Conservation (phyloP, 805 yeast species). For the Barnettozyma vustinii region DNA sequence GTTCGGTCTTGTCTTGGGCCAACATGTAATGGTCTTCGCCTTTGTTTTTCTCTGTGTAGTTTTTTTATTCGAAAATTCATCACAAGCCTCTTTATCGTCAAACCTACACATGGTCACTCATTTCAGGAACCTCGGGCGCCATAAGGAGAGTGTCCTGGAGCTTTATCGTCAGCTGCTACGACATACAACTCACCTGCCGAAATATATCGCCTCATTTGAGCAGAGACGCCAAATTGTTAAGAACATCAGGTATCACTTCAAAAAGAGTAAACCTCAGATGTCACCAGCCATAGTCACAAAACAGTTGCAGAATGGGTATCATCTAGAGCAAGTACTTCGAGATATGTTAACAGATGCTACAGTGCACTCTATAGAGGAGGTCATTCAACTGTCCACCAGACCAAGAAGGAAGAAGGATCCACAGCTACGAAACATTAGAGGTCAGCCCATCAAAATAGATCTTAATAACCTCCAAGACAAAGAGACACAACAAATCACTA, state of each 20-base stretch:
- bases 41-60: not conserved
- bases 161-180: slow-evolving; percentile 29
- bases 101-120: slow-evolving; percentile 23
- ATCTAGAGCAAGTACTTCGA: slow-evolving; percentile 14
- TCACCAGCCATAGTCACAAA: slow-evolving; percentile 12
- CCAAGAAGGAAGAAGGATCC: slow-evolving; percentile 1
- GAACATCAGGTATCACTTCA: slow-evolving; percentile 9
- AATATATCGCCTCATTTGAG: not conserved
- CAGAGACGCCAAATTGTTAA: not conserved
- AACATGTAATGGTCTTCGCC: not conserved
- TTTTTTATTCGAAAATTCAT: not conserved
- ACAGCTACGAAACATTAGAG: slow-evolving; percentile 1
- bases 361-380: not conserved
- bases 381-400: not conserved
- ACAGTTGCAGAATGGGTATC: slow-evolving; percentile 10
- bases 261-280: slow-evolving; percentile 16
- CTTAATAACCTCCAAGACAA: slow-evolving; percentile 15
- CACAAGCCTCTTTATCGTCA: not conserved
- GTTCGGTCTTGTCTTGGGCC: not conserved
- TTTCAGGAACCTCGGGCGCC: slow-evolving; percentile 26
- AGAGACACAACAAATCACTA: slow-evolving; percentile 12
- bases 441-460: slow-evolving; percentile 19
- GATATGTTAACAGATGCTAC: not conserved
- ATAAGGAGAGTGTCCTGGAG: slow-evolving; percentile 24
- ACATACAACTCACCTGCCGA: slow-evolving; percentile 17